These are phyloP conservation scores for Penstemon davidsonii DNA, from an alignment of 257 asterid genomes.

Conservation along the genomic window DNA sequence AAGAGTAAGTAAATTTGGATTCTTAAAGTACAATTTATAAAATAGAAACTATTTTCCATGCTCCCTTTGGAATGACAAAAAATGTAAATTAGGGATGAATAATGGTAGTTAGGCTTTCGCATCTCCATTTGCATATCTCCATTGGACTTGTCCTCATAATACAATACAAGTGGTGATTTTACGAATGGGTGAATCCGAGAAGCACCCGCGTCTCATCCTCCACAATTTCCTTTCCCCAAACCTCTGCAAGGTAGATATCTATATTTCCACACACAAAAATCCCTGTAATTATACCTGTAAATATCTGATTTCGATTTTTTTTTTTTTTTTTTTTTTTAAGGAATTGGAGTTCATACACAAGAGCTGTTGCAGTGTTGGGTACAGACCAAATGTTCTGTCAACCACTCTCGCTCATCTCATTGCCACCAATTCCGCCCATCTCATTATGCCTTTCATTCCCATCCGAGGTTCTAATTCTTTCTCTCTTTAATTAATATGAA, in stretches of 20 bases:
- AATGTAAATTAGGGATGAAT: too few relatives aligned
- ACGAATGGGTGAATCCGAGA: not conserved
- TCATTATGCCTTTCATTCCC: constrained; percentile 76
- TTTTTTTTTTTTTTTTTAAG: constrained; percentile 33
- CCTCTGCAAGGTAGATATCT: constrained; percentile 43
- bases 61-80: too few relatives aligned
- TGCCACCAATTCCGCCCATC: constrained; percentile 75
- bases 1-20: too few relatives aligned
- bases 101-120: too few relatives aligned
- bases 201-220: constrained; percentile 47
- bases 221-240: constrained; percentile 41
- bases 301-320: not conserved
- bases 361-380: constrained; percentile 86
- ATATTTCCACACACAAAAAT: not conserved
- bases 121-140: too few relatives aligned
- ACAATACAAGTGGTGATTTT: too few relatives aligned
- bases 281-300: not conserved
- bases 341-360: constrained; percentile 87
- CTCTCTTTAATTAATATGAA: not conserved
- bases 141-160: too few relatives aligned
- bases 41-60: too few relatives aligned
- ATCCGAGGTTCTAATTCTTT: constrained; percentile 57
- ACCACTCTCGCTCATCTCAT: constrained; percentile 87
- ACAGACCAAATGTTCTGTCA: constrained; percentile 87
- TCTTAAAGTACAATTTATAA: too few relatives aligned